Evolutionary conservation across 208 protist species (phyloP).

Genomic region (Leishmania martiniquensis): DNA sequence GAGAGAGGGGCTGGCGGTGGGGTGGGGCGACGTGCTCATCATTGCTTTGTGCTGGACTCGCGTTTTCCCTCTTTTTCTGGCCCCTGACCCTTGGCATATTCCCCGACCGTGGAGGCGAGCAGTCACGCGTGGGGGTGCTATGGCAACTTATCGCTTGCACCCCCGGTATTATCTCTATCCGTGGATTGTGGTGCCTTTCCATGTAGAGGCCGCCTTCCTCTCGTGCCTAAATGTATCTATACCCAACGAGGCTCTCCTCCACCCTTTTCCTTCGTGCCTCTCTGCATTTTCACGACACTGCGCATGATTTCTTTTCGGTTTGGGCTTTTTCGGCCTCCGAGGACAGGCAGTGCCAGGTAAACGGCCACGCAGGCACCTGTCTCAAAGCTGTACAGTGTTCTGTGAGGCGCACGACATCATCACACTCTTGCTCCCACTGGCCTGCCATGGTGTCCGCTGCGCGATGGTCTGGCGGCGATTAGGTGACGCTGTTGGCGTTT

Average conservation of each 20-base stretch:
- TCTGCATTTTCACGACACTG: not conserved
- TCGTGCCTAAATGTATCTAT: not conserved
- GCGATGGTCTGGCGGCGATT: not conserved
- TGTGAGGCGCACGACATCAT: not conserved
- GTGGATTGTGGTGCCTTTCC: not conserved
- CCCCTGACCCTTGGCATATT: not conserved
- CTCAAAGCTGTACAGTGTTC: not conserved
- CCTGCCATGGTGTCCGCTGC: not conserved
- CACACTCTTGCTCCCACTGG: not conserved
- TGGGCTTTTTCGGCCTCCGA: not conserved
- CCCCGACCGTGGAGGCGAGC: not conserved
- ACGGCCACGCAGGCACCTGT: not conserved
- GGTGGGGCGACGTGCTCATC: not conserved
- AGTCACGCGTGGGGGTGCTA: not conserved
- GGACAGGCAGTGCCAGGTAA: not conserved
- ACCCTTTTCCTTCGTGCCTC: not conserved
- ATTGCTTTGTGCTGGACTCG: not conserved
- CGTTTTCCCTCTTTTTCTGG: not conserved
- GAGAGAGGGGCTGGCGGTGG: not conserved
- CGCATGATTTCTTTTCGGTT: not conserved
- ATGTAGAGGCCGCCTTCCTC: not conserved
- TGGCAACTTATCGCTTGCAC: not conserved
- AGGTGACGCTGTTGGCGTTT: not conserved
- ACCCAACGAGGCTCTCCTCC: not conserved
- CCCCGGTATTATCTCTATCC: no score